These are phyloP conservation scores for Penicillium paneum DNA, from an alignment of 2,329 filamentous ascomycete species.

Conservation along the genomic window DNA sequence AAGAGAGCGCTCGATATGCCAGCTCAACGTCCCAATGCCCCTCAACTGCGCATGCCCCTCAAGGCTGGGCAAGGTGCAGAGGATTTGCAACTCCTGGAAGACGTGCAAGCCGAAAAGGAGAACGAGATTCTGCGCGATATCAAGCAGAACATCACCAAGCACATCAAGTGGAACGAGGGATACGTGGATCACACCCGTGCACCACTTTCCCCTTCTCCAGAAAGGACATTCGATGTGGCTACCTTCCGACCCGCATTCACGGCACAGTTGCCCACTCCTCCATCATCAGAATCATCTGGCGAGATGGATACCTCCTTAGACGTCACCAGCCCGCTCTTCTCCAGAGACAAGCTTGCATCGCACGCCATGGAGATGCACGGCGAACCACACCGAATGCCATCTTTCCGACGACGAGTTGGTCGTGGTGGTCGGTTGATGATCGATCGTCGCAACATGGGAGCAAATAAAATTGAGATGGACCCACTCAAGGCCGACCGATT, in stretches of 20 bases:
- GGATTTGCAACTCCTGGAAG: conserved; percentile 73
- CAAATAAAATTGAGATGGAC: conserved; percentile 49
- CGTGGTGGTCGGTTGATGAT: conserved; percentile 83
- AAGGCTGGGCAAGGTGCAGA: conserved; percentile 72
- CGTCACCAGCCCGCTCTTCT: conserved; percentile 30
- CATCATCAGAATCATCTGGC: conserved; percentile 49
- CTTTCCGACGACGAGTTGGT: conserved; percentile 79
- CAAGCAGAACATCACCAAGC: conserved; percentile 80
- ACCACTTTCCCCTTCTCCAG: conserved; percentile 74
- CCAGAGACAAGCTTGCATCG: conserved; percentile 39
- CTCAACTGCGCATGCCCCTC: conserved; percentile 66
- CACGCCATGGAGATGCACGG: conserved; percentile 46
- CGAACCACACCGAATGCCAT: conserved; percentile 52
- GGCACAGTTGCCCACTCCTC: conserved; percentile 59
- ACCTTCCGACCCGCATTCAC: conserved; percentile 67
- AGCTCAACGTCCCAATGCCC: conserved; percentile 59
- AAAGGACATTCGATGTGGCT: conserved; percentile 55
- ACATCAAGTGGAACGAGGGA: conserved; percentile 86
- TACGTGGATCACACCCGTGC: conserved; percentile 84
- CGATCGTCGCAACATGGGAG: conserved; percentile 70
- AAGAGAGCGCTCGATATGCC: conserved; percentile 63
- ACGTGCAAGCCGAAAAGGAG: conserved; percentile 76
- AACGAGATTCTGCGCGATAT: conserved; percentile 78
- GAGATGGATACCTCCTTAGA: conserved; percentile 41
- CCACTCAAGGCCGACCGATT: conserved; percentile 64